A percentile compares a stretch with the other conserved stretches of the same genome.
phyloP scores from a whole-genome alignment of 805 yeast species.

The Starmerella apicola region DNA sequence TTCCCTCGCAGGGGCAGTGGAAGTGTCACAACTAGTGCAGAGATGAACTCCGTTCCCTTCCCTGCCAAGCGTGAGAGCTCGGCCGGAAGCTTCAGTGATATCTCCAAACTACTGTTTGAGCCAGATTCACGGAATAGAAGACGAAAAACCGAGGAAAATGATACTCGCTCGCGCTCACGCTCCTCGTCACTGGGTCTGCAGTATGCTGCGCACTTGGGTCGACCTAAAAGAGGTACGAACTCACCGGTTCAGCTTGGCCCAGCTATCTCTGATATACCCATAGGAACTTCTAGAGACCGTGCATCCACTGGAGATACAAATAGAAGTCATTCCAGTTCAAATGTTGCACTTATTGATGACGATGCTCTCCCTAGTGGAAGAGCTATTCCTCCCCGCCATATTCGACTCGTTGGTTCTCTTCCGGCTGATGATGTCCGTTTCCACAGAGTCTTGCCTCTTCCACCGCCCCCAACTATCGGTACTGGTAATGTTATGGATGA shows the following conservation, averaged over 20 bases:
- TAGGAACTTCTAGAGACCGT: too few relatives aligned
- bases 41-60: conserved; percentile 3
- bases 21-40: neutral
- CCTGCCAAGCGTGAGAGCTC: conserved; percentile 1
- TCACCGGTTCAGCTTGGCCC: too few relatives aligned
- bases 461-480: conserved; percentile 17
- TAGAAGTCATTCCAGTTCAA: too few relatives aligned
- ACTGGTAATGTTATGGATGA: conserved; percentile 7
- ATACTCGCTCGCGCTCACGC: neutral
- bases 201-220: too few relatives aligned
- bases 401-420: too few relatives aligned
- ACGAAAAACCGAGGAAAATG: neutral
- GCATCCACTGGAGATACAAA: too few relatives aligned
- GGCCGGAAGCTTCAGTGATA: neutral
- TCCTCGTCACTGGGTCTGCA: conserved; percentile 1
- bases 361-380: too few relatives aligned
- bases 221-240: too few relatives aligned
- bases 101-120: neutral
- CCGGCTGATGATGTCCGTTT: conserved; percentile 10
- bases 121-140: neutral
- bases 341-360: too few relatives aligned
- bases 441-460: conserved; percentile 12
- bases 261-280: too few relatives aligned
- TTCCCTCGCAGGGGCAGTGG: neutral
- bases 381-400: too few relatives aligned